A percentile compares a stretch with the other conserved stretches of the same genome.
phyloP scores from a whole-genome alignment of 306 rosid genomes.

The Trichosanthes cucumerina region DNA sequence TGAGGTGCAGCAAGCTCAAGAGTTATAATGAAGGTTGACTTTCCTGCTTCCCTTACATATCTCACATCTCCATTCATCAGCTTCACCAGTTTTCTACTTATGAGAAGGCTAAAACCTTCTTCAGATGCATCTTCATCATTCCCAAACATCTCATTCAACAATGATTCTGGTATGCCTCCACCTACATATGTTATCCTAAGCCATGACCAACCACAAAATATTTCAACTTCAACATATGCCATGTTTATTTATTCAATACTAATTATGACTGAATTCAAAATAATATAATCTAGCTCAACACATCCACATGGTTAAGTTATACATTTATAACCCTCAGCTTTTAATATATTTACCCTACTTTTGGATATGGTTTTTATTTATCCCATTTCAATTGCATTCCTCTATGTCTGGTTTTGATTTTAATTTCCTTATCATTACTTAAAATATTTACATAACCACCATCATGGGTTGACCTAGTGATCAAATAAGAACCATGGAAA shows the following conservation, averaged over 20 bases:
- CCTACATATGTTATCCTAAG: constrained; percentile 62
- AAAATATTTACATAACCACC: too few relatives aligned
- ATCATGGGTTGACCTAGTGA: too few relatives aligned
- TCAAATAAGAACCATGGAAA: too few relatives aligned
- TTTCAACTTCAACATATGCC: not conserved
- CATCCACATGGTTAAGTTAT: not conserved
- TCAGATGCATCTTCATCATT: constrained; percentile 45
- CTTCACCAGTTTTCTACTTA: constrained; percentile 72
- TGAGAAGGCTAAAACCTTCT: constrained; percentile 65
- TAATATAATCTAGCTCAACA: not conserved
- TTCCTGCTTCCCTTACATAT: constrained; percentile 66
- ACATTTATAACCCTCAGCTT: not conserved
- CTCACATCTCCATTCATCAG: constrained; percentile 85
- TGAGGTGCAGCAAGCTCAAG: constrained; percentile 46
- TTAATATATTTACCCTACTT: not conserved
- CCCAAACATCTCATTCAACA: constrained; percentile 80
- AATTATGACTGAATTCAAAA: not conserved
- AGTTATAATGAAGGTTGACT: constrained; percentile 53
- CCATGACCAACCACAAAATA: not conserved
- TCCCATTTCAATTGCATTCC: too few relatives aligned
- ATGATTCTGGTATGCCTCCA: constrained; percentile 61
- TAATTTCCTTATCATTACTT: too few relatives aligned
- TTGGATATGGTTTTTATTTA: too few relatives aligned
- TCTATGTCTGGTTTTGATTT: too few relatives aligned
- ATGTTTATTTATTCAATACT: too few relatives aligned